Evolutionary conservation across 495 filamentous ascomycete genomes (phyloP), one percentile per base, ranked within the genome.

Genomic region (Daldinia vernicosa): DNA sequence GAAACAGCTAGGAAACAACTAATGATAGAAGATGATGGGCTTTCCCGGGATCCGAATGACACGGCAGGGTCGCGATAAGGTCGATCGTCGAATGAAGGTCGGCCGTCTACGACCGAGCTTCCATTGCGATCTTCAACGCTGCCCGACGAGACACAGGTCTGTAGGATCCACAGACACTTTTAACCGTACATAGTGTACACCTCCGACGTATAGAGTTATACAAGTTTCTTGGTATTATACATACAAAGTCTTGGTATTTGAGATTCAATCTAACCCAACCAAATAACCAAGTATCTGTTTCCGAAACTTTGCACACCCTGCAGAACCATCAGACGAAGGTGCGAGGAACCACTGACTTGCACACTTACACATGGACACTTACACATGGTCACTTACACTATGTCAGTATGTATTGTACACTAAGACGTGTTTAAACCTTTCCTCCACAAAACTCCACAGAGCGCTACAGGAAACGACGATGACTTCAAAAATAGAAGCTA

Each of bases 101-200:
- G 58, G 27, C 47, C 43, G 47, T 39, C 17, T 47, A 63, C 32
- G 54, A 62, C 63, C 63, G 63, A 67, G 63, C 71, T 67, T 67
- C 71, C 71, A 74, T 74, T 74, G 54, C 32, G 71, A 74, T 74
- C 71, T 70, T 74, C 71, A 65, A 27, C 28, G 47, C 40, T 74
- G 71, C 71, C 71, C 67, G 61, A 69, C 43, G 63, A 54, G 63
- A 59, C 28, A 55, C 52, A n/a, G n/a, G 50, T 58, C 28, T 62
- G 30, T 33, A 6, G 52, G 70, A 17, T 66, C 70, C 70, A 69
- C 70, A 51, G 50, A 64, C 60, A 58, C 52, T 43, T 52, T 67
- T 45, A 57, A 53, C 63, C 43, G 14, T 62, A n/a, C 32, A 60
- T 52, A 60, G 9, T 24, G 39, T 33, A 43, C 26, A n/a, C 47